phyloP scores from a whole-genome alignment of 1,284 basidiomycete genomes.

The Ceratobasidium theobromae region DNA sequence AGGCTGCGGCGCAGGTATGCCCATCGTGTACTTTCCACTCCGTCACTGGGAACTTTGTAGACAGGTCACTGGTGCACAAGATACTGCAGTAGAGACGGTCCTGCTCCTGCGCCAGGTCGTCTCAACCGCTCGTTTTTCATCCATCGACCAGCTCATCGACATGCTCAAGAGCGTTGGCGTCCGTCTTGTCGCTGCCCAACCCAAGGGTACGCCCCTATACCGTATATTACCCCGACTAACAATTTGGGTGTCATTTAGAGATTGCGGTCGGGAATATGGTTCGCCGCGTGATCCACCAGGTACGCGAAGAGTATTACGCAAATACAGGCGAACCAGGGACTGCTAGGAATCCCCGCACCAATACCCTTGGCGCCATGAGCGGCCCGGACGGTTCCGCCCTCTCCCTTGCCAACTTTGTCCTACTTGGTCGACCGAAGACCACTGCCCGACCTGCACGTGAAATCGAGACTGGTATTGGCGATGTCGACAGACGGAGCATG shows the following conservation, averaged over 20 bases:
- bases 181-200: conserved; percentile 83
- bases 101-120: conserved; percentile 87
- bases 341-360: conserved; percentile 19
- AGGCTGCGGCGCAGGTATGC: conserved; percentile 38
- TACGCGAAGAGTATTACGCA: conserved; percentile 84
- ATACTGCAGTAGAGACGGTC: conserved; percentile 87
- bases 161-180: conserved; percentile 82
- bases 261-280: conserved; percentile 94
- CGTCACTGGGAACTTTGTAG: conserved; percentile 47
- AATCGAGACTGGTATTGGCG: not conserved
- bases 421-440: conserved; percentile 65
- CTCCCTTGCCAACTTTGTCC: conserved; percentile 75
- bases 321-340: conserved; percentile 33
- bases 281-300: conserved; percentile 85
- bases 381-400: conserved; percentile 50
- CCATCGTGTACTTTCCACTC: not conserved
- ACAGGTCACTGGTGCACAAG: conserved; percentile 84
- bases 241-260: conserved; percentile 54
- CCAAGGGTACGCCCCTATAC: conserved; percentile 68
- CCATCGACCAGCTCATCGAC: conserved; percentile 81
- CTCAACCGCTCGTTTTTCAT: conserved; percentile 80
- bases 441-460: not conserved
- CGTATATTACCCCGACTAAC: conserved; percentile 19
- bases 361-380: conserved; percentile 40
- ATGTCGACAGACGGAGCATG: conserved; percentile 27